These are phyloP conservation scores for Fremontodendron californicum DNA, from an alignment of 345 rosid species.

Conservation along the genomic window DNA sequence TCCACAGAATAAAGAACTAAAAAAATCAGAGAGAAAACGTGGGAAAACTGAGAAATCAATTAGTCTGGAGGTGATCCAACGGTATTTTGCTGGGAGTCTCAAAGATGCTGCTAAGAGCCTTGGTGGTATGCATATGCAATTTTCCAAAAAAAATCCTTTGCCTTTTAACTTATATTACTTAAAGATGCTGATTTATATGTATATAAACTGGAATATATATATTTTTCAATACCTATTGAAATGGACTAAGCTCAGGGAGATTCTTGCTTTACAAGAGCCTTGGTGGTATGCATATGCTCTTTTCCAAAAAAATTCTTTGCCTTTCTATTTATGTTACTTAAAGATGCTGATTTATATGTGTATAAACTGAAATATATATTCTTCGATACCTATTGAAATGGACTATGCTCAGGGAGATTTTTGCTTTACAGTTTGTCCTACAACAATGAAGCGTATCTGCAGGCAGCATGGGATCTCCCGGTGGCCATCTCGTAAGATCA, in stretches of 20 bases:
- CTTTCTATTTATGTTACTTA: background rate
- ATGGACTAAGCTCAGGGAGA: slow-evolving; percentile 6
- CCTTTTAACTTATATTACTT: background rate
- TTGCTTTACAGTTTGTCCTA: slow-evolving; percentile 76
- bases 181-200: background rate
- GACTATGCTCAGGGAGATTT: slow-evolving; percentile 9
- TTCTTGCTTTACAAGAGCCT: slow-evolving; percentile 40
- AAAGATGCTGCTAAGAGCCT: slow-evolving; percentile 96
- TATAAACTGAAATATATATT: background rate
- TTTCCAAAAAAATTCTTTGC: background rate
- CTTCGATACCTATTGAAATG: slow-evolving; percentile 4
- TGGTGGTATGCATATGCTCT: slow-evolving; percentile 57
- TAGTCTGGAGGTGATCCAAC: slow-evolving; percentile 85
- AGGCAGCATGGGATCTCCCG: slow-evolving; percentile 94
- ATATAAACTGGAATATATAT: background rate
- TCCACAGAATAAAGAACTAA: slow-evolving; percentile 34
- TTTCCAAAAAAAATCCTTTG: background rate
- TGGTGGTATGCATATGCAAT: slow-evolving; percentile 54
- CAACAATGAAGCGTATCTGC: slow-evolving; percentile 98
- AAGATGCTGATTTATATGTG: background rate
- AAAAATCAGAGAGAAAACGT: slow-evolving; percentile 63
- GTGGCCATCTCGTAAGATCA: slow-evolving; percentile 98
- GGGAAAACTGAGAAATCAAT: slow-evolving; percentile 88
- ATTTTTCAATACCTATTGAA: slow-evolving; percentile 5
- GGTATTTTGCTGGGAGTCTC: slow-evolving; percentile 79